Percentiles rank a stretch among this genome's conserved stretches.
Evolutionary conservation across 2,329 filamentous ascomycete species (phyloP).

Genomic region (Cyphellophora europaea): DNA sequence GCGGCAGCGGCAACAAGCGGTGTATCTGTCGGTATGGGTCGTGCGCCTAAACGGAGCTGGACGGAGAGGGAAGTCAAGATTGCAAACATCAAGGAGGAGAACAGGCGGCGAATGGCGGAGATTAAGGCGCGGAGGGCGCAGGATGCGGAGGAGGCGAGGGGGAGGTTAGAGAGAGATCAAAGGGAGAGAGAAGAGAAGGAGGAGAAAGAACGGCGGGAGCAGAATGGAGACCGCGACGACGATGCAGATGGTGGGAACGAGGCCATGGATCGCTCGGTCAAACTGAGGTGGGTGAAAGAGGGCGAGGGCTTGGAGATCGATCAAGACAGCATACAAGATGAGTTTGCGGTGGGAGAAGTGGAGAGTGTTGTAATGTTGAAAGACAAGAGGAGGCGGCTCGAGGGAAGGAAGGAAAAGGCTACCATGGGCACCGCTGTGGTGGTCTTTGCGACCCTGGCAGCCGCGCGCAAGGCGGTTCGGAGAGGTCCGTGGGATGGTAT

Average conservation of each 20-base stretch:
- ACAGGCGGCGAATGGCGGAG: constrained; percentile 40
- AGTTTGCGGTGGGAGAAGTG: constrained; percentile 50
- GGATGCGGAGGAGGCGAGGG: constrained; percentile 27
- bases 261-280: constrained; percentile 45
- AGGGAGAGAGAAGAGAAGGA: constrained; percentile 19
- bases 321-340: constrained; percentile 33
- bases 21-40: too few species aligned
- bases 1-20: constrained; percentile 42
- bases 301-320: constrained; percentile 37
- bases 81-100: constrained; percentile 43
- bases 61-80: constrained; percentile 44
- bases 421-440: constrained; percentile 44
- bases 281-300: constrained; percentile 45
- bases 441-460: constrained; percentile 45
- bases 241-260: constrained; percentile 24
- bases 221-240: constrained; percentile 24
- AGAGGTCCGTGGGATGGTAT: constrained; percentile 37
- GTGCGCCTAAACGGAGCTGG: constrained; percentile 52
- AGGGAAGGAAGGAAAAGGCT: constrained; percentile 42
- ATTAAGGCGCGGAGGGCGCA: constrained; percentile 36
- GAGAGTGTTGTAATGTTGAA: constrained; percentile 46
- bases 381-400: constrained; percentile 40
- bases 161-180: constrained; percentile 35
- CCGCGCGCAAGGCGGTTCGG: constrained; percentile 18
- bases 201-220: constrained; percentile 27